These are phyloP conservation scores for Plantago ovata DNA, from an alignment of 257 asterid genomes.

Conservation along the genomic window DNA sequence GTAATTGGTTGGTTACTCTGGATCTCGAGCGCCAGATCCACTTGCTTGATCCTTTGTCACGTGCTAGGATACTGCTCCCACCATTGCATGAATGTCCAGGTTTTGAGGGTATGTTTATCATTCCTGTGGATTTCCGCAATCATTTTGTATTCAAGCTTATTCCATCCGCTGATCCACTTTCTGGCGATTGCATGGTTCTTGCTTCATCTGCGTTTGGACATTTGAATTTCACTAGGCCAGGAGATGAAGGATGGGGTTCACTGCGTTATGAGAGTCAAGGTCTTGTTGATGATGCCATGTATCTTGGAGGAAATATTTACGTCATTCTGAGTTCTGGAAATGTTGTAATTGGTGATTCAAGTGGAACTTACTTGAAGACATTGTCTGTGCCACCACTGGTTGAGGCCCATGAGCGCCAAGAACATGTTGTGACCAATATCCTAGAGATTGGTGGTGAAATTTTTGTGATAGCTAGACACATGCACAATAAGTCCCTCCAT, in stretches of 20 bases:
- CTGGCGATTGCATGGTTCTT: conserved; percentile 22
- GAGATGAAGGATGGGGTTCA: conserved; percentile 25
- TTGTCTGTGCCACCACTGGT: conserved; percentile 10
- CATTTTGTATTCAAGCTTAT: conserved; percentile 22
- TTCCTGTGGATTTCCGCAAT: conserved; percentile 20
- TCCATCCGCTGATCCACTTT: conserved; percentile 23
- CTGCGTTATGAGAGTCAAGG: conserved; percentile 11
- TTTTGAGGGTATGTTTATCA: conserved; percentile 19
- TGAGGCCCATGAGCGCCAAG: conserved; percentile 11
- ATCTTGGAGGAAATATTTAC: conserved; percentile 20
- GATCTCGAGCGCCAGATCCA: conserved; percentile 18
- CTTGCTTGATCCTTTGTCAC: conserved; percentile 23
- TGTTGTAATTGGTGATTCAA: conserved; percentile 13
- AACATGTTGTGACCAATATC: conserved; percentile 19
- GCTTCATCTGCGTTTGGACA: conserved; percentile 20
- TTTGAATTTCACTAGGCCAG: conserved; percentile 24
- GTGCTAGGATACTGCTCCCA: conserved; percentile 20
- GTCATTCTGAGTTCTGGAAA: conserved; percentile 17
- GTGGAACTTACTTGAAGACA: conserved; percentile 20
- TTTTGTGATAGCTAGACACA: conserved; percentile 20
- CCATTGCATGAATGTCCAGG: conserved; percentile 24
- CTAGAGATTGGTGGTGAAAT: conserved; percentile 17
- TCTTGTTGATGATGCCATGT: conserved; percentile 22
- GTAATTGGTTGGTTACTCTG: conserved; percentile 28
- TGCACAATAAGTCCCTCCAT: conserved; percentile 7